Conservation (phyloP, 768 basidiomycete genomes). For the Dacryopinax spathularia region DNA sequence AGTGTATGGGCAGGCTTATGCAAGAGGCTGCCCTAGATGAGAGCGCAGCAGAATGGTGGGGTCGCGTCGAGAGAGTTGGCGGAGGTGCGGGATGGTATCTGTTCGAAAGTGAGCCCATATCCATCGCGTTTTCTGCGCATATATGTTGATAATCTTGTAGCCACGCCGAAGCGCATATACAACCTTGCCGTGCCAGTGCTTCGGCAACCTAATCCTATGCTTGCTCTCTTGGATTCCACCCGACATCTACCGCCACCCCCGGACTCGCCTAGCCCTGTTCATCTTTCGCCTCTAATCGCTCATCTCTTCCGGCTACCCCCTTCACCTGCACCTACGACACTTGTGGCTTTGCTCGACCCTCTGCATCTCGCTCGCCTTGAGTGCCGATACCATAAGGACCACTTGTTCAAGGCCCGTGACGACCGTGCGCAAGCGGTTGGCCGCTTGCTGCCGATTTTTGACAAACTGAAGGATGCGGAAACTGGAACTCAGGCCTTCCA, state of each 20-base stretch:
- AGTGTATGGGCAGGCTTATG: slow-evolving; percentile 50
- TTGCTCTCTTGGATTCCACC: slow-evolving; percentile 29
- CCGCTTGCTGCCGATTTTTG: slow-evolving; percentile 40
- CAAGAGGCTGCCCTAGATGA: slow-evolving; percentile 56
- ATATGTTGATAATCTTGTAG: neutral
- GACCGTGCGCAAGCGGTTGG: slow-evolving; percentile 57
- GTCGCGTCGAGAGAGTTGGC: slow-evolving; percentile 47
- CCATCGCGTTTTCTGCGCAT: slow-evolving; percentile 17
- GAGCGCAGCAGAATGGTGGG: slow-evolving; percentile 76
- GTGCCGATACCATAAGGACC: slow-evolving; percentile 42
- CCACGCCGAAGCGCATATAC: slow-evolving; percentile 16
- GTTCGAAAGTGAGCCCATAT: slow-evolving; percentile 51
- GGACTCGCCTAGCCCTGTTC: slow-evolving; percentile 31
- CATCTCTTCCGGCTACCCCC: slow-evolving; percentile 46
- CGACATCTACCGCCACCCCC: slow-evolving; percentile 37
- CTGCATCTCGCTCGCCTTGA: slow-evolving; percentile 53
- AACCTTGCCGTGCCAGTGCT: slow-evolving; percentile 28
- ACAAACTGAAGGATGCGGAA: slow-evolving; percentile 15
- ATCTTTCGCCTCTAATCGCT: slow-evolving; percentile 35
- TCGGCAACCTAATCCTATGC: slow-evolving; percentile 17
- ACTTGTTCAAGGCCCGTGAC: slow-evolving; percentile 51
- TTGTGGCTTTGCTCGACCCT: slow-evolving; percentile 33
- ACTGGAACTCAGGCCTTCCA: neutral
- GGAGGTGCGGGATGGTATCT: slow-evolving; percentile 47
- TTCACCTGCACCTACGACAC: slow-evolving; percentile 21